Conservation (phyloP, 2,329 filamentous ascomycete genomes). For the Dryadomyces sulphureus region DNA sequence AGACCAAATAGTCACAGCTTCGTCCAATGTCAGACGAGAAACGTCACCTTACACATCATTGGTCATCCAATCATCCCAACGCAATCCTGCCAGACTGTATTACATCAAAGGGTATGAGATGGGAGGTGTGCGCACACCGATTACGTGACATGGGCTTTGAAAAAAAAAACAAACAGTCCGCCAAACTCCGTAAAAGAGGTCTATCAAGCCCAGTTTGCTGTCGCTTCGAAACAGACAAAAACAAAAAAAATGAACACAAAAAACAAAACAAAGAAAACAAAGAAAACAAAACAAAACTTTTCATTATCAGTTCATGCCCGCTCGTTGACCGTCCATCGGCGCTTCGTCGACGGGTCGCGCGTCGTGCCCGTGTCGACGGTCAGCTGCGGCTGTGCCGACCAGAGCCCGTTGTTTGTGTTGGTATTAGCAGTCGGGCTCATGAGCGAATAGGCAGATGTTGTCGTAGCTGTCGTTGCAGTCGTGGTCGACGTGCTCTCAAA, state of each 20-base stretch:
- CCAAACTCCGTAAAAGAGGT: neutral
- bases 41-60: too few species aligned
- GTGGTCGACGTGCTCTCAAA: neutral
- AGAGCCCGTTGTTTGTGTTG: neutral
- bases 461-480: neutral
- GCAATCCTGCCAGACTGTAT: too few species aligned
- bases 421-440: neutral
- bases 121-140: neutral
- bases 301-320: neutral
- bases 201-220: too few species aligned
- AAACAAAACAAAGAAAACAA: neutral
- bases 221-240: too few species aligned
- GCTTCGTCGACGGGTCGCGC: slow-evolving; percentile 31
- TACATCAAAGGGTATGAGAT: neutral
- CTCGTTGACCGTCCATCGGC: slow-evolving; percentile 42
- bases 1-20: too few species aligned
- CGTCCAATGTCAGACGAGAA: too few species aligned
- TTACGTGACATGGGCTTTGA: neutral
- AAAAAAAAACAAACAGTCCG: neutral
- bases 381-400: neutral
- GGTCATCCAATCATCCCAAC: too few species aligned
- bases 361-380: slow-evolving; percentile 20
- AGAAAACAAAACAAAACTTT: neutral
- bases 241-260: neutral
- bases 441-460: neutral